Conservation (phyloP, 2,329 filamentous ascomycete genomes). For the Myriangium duriaei region DNA sequence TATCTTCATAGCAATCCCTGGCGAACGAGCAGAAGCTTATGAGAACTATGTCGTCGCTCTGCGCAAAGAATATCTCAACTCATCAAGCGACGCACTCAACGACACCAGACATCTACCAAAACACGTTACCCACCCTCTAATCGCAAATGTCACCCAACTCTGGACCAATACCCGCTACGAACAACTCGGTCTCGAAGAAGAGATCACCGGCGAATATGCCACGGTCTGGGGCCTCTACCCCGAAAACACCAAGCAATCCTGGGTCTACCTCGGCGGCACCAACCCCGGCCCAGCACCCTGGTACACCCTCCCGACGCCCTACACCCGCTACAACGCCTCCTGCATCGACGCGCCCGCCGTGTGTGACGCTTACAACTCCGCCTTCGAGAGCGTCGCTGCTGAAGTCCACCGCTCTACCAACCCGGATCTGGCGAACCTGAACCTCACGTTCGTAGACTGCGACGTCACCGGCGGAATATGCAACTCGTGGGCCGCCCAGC, state of each 20-base stretch:
- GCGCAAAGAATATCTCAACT: neutral
- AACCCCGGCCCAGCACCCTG: neutral
- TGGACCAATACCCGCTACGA: neutral
- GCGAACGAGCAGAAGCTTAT: neutral
- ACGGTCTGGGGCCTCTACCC: neutral
- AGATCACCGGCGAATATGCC: neutral
- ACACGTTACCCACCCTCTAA: constrained; percentile 5
- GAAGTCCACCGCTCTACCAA: neutral
- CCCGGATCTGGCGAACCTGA: neutral
- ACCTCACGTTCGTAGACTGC: constrained; percentile 6
- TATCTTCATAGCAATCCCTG: neutral
- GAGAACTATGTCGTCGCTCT: neutral
- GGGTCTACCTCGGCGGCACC: constrained; percentile 7
- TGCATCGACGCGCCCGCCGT: constrained; percentile 4
- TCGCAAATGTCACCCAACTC: constrained; percentile 1
- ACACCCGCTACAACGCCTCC: constrained; percentile 2
- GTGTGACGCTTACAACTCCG: constrained; percentile 3
- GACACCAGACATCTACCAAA: neutral
- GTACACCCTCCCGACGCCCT: neutral
- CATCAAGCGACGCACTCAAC: neutral
- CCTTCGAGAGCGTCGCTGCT: neutral
- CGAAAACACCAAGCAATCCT: neutral
- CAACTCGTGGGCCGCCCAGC: constrained; percentile 3
- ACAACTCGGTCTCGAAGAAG: constrained; percentile 1
- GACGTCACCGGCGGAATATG: constrained; percentile 4